phyloP scores from a whole-genome alignment of 495 filamentous ascomycete species.

The Lentithecium fluviatile region DNA sequence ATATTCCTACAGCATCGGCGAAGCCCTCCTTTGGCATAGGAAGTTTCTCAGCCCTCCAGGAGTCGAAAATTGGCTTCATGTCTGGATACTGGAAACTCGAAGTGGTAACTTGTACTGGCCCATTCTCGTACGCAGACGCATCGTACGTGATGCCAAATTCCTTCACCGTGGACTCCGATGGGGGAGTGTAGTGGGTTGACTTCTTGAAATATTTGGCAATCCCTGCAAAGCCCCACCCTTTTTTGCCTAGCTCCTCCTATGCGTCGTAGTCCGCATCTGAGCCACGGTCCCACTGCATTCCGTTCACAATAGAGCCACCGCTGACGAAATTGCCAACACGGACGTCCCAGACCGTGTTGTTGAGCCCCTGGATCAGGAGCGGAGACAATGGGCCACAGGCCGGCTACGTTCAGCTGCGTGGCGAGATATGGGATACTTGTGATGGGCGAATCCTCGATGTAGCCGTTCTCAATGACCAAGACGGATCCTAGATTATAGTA shows the following conservation, averaged over 20 bases:
- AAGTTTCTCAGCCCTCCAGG: slow-evolving; percentile 9
- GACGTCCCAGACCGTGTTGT: slow-evolving; percentile 5
- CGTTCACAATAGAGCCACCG: slow-evolving; percentile 48
- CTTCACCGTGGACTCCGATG: neutral
- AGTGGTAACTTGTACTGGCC: slow-evolving; percentile 47
- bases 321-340: slow-evolving; percentile 42
- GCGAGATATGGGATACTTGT: slow-evolving; percentile 9
- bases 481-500: slow-evolving; percentile 4
- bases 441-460: slow-evolving; percentile 15
- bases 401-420: neutral
- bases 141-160: slow-evolving; percentile 43
- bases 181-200: slow-evolving; percentile 7
- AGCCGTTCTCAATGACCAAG: slow-evolving; percentile 26
- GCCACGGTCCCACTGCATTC: slow-evolving; percentile 38
- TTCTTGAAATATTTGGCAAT: slow-evolving; percentile 32
- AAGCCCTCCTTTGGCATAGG: slow-evolving; percentile 10
- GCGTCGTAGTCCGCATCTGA: slow-evolving; percentile 38
- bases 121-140: slow-evolving; percentile 42
- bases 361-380: slow-evolving; percentile 12
- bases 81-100: slow-evolving; percentile 48
- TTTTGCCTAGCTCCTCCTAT: slow-evolving; percentile 29
- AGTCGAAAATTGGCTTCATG: slow-evolving; percentile 34
- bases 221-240: slow-evolving; percentile 40
- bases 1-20: neutral
- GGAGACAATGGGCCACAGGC: slow-evolving; percentile 1